Percentiles rank a stretch among this genome's conserved stretches.
Evolutionary conservation across 768 basidiomycete genomes (phyloP).

Genomic region (Dendrothele bispora): DNA sequence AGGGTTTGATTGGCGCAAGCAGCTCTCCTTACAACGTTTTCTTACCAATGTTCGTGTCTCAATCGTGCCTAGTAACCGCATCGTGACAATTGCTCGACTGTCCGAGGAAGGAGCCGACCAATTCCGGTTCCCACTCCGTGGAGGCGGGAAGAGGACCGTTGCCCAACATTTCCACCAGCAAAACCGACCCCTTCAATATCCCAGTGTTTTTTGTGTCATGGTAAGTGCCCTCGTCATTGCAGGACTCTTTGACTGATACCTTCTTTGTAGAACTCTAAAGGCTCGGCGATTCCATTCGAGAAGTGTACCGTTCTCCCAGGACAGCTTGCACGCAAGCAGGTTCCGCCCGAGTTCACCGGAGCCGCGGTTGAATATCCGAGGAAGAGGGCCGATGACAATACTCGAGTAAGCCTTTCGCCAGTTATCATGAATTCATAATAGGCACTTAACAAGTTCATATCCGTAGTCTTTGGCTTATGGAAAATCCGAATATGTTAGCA

Average conservation of each 20-base stretch:
- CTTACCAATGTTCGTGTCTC: constrained; percentile 32
- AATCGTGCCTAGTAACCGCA: constrained; percentile 22
- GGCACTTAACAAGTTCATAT: constrained; percentile 30
- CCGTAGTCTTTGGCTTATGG: constrained; percentile 42
- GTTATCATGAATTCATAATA: too few species aligned
- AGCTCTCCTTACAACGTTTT: constrained; percentile 39
- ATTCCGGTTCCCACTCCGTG: constrained; percentile 47
- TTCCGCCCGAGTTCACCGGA: constrained; percentile 66
- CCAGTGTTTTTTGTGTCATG: constrained; percentile 56
- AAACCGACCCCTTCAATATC: constrained; percentile 39
- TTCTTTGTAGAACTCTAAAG: constrained; percentile 50
- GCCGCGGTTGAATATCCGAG: constrained; percentile 68
- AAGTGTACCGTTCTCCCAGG: constrained; percentile 60
- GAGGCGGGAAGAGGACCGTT: constrained; percentile 47
- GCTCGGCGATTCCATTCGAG: constrained; percentile 69
- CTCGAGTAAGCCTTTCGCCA: constrained; percentile 51
- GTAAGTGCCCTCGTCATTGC: too few species aligned
- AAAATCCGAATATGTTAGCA: constrained; percentile 40
- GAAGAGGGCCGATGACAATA: constrained; percentile 57
- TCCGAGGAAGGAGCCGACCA: constrained; percentile 47
- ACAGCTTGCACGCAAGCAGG: constrained; percentile 71
- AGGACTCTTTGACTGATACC: neutral
- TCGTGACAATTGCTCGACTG: constrained; percentile 46
- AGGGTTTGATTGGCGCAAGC: constrained; percentile 50
- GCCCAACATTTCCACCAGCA: constrained; percentile 29